These are phyloP conservation scores for Calcarisporium arbuscula DNA, from an alignment of 2,329 filamentous ascomycete species.

Conservation along the genomic window DNA sequence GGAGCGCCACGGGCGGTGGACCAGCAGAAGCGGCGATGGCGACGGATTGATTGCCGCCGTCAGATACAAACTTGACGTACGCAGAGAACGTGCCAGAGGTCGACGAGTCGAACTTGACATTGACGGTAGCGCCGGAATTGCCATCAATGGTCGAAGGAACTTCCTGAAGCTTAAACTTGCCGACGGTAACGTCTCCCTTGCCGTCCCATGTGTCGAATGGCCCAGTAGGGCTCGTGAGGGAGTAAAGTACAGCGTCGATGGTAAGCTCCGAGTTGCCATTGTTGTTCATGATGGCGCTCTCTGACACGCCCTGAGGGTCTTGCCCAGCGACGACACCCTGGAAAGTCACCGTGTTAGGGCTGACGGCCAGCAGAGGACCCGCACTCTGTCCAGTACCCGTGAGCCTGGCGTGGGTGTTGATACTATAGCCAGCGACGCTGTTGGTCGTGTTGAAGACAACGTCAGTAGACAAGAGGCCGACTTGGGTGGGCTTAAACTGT, in stretches of 20 bases:
- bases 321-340: slow-evolving; percentile 40
- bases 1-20: slow-evolving; percentile 38
- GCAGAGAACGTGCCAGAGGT: slow-evolving; percentile 40
- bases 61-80: slow-evolving; percentile 40
- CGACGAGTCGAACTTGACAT: slow-evolving; percentile 40
- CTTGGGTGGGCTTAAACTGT: slow-evolving; percentile 35
- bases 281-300: slow-evolving; percentile 43
- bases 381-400: slow-evolving; percentile 42
- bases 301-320: slow-evolving; percentile 27
- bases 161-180: slow-evolving; percentile 41
- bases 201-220: slow-evolving; percentile 35
- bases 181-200: slow-evolving; percentile 30
- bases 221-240: slow-evolving; percentile 33
- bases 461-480: slow-evolving; percentile 43
- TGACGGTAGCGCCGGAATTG: slow-evolving; percentile 31
- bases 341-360: slow-evolving; percentile 43
- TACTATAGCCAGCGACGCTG: slow-evolving; percentile 36
- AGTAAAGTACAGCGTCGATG: slow-evolving; percentile 38
- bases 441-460: slow-evolving; percentile 44
- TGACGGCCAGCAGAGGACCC: slow-evolving; percentile 37
- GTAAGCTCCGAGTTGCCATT: slow-evolving; percentile 39
- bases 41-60: slow-evolving; percentile 42
- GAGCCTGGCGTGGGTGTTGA: slow-evolving; percentile 38
- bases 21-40: slow-evolving; percentile 44
- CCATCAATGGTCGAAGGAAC: slow-evolving; percentile 39